Conservation (phyloP, 495 filamentous ascomycete genomes). For the Aspergillus ellipticus region DNA sequence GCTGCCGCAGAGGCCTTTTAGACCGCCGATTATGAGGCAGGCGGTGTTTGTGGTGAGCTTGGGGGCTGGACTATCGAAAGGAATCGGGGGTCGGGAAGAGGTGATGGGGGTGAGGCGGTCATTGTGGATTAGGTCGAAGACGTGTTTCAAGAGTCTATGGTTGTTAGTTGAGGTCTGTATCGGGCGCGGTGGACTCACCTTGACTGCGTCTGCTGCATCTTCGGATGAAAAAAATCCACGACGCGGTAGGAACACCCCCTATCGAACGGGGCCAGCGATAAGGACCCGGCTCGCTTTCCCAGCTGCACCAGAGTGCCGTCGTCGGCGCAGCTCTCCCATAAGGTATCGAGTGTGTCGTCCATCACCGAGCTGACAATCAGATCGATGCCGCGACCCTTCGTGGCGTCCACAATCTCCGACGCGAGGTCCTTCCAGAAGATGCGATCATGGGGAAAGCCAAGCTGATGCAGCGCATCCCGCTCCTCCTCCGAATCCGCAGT, state of each 20-base stretch:
- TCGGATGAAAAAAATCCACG: neutral
- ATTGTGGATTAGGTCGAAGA: neutral
- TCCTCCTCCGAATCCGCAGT: constrained; percentile 45
- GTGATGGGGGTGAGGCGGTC: neutral
- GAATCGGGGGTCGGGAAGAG: too few relatives aligned
- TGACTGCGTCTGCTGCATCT: neutral
- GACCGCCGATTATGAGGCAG: neutral
- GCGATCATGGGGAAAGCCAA: constrained; percentile 18
- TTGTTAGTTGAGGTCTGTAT: neutral
- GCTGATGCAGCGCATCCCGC: constrained; percentile 30
- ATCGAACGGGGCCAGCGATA: constrained; percentile 10
- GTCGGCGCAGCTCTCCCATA: constrained; percentile 27
- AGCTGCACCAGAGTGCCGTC: constrained; percentile 32
- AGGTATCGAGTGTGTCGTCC: constrained; percentile 28
- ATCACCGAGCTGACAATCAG: constrained; percentile 31
- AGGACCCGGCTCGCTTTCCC: constrained; percentile 27
- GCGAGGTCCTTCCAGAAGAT: constrained; percentile 25
- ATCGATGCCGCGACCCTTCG: constrained; percentile 26
- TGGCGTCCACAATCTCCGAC: constrained; percentile 14
- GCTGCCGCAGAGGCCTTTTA: constrained; percentile 7
- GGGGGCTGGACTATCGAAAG: too few relatives aligned
- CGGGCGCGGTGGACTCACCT: neutral
- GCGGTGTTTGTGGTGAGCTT: neutral
- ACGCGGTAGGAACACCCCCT: neutral
- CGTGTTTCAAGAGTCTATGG: neutral